Percentiles rank a stretch among this genome's conserved stretches.
Conservation (phyloP, 805 yeast genomes). For the Myxozyma sirexii region DNA sequence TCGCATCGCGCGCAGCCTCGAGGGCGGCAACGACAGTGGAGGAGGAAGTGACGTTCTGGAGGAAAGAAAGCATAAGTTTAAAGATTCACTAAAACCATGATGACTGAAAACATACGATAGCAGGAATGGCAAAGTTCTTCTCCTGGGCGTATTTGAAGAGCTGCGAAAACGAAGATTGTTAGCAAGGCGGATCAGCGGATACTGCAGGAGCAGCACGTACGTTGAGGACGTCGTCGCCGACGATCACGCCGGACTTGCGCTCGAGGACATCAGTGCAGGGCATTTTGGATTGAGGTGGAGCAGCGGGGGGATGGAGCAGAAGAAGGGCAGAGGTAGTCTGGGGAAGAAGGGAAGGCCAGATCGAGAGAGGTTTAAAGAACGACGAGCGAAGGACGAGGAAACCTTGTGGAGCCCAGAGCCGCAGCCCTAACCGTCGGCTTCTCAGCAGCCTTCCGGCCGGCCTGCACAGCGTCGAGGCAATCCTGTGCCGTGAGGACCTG, state of each 20-base stretch:
- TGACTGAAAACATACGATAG: constrained; percentile 54
- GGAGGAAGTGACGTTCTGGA: constrained; percentile 85
- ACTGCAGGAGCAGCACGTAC: constrained; percentile 21
- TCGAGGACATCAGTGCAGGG: constrained; percentile 69
- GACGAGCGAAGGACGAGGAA: not conserved
- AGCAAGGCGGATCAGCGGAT: not conserved
- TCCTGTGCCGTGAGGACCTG: too few relatives aligned
- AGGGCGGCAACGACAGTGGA: constrained; percentile 96
- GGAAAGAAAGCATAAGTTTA: not conserved
- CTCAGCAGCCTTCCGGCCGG: not conserved
- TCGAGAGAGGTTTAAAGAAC: not conserved
- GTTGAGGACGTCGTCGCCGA: constrained; percentile 90
- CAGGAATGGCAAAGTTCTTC: constrained; percentile 95
- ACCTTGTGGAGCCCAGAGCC: not conserved
- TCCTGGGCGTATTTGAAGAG: constrained; percentile 88
- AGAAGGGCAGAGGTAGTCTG: not conserved
- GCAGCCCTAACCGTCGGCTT: not conserved
- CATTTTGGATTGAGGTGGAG: constrained; percentile 14
- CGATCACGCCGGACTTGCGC: constrained; percentile 96
- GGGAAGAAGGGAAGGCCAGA: not conserved
- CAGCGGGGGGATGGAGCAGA: not conserved
- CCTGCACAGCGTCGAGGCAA: too few relatives aligned
- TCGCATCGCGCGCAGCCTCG: constrained; percentile 94
- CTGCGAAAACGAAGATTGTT: constrained; percentile 22
- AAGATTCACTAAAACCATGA: too few relatives aligned